phyloP scores from a whole-genome alignment of 306 rosid genomes.

The Mimosa pudica region DNA sequence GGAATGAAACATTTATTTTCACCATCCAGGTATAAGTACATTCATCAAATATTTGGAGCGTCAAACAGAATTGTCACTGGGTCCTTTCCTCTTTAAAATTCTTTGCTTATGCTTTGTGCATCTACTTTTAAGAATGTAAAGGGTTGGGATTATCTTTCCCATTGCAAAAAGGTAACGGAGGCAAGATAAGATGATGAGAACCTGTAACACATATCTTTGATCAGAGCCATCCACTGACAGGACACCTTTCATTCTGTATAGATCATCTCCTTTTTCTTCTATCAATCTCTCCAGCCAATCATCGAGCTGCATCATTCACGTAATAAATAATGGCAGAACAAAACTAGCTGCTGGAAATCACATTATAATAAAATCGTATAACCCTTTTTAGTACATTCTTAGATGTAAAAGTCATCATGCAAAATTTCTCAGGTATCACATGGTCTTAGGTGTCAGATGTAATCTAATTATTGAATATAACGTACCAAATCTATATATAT shows the following conservation, averaged over 20 bases:
- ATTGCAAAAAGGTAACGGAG: constrained; percentile 12
- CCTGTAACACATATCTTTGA: constrained; percentile 87
- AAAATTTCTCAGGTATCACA: background rate
- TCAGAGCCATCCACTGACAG: constrained; percentile 69
- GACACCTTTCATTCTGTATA: constrained; percentile 93
- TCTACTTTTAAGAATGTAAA: background rate
- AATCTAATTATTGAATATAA: background rate
- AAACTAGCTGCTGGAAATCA: background rate
- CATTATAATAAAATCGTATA: background rate
- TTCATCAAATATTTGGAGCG: background rate
- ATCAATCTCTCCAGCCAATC: constrained; percentile 92
- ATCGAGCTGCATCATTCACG: constrained; percentile 53
- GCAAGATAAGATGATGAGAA: constrained; percentile 28
- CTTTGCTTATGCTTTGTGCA: background rate
- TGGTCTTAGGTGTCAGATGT: background rate
- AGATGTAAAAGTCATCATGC: background rate
- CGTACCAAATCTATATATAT: background rate
- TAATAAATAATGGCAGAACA: constrained; percentile 12
- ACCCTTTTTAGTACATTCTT: too few species aligned
- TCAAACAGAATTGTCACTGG: background rate
- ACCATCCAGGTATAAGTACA: background rate
- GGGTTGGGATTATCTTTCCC: background rate
- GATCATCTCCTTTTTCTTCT: constrained; percentile 92
- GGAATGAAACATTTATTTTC: background rate
- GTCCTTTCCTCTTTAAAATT: background rate